Conservation (phyloP, 2,329 filamentous ascomycete species). For the Hypoxylon sp. region DNA sequence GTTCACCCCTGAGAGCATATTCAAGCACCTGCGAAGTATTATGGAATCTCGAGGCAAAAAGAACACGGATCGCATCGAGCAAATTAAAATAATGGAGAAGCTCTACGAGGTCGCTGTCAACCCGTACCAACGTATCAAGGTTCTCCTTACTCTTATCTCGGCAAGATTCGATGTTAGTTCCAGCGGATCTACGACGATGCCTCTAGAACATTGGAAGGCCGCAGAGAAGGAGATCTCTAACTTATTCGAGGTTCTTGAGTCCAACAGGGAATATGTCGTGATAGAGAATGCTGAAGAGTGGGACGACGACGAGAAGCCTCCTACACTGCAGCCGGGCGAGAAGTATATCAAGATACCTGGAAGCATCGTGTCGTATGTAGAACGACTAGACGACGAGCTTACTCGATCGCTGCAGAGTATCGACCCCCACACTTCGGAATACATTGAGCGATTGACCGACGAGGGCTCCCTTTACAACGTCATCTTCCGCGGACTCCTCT, state of each 20-base stretch:
- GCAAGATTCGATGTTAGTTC: constrained; percentile 93
- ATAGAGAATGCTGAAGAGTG: constrained; percentile 95
- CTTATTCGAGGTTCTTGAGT: constrained; percentile 81
- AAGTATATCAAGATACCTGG: constrained; percentile 90
- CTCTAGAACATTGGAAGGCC: constrained; percentile 95
- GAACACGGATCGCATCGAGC: constrained; percentile 94
- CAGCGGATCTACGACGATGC: constrained; percentile 81
- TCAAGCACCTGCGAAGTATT: constrained; percentile 94
- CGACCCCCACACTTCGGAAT: constrained; percentile 97
- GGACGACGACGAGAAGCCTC: constrained; percentile 98
- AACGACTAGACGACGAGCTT: constrained; percentile 96
- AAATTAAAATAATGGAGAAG: constrained; percentile 98
- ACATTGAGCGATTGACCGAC: constrained; percentile 93
- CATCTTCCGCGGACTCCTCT: constrained; percentile 87
- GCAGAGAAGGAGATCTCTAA: constrained; percentile 86
- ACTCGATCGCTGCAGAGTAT: constrained; percentile 97
- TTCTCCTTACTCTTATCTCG: constrained; percentile 89
- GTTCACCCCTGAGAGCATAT: constrained; percentile 96
- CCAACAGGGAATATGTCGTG: constrained; percentile 82
- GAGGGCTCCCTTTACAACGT: constrained; percentile 91
- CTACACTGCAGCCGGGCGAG: constrained; percentile 75
- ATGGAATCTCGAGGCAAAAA: constrained; percentile 98
- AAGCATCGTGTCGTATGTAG: constrained; percentile 91
- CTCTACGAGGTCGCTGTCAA: constrained; percentile 86
- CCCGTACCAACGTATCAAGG: constrained; percentile 93